Conservation (phyloP, 2,329 filamentous ascomycete genomes). For the Fonsecaea erecta region DNA sequence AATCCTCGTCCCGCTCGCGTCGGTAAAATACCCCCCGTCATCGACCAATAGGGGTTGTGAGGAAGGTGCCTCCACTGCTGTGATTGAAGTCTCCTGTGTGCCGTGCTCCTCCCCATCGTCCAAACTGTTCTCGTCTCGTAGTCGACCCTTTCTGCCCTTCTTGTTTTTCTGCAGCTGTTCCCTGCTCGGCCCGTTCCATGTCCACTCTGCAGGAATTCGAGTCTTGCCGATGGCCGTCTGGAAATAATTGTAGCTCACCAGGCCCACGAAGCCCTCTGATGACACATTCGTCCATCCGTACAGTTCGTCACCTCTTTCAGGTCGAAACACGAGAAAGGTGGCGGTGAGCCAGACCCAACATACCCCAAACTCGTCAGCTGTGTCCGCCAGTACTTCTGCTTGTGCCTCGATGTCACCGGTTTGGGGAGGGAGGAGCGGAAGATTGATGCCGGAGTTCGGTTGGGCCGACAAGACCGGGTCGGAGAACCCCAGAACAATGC, state of each 20-base stretch:
- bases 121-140: conserved; percentile 41
- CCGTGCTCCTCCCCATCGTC: conserved; percentile 56
- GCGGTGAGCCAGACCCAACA: conserved; percentile 87
- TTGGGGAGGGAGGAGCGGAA: conserved; percentile 44
- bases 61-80: background rate
- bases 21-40: conserved; percentile 74
- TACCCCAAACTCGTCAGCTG: conserved; percentile 79
- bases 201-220: conserved; percentile 77
- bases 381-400: conserved; percentile 48
- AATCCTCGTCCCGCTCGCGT: conserved; percentile 71
- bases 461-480: conserved; percentile 35
- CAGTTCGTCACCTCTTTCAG: conserved; percentile 72
- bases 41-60: conserved; percentile 41
- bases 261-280: conserved; percentile 84
- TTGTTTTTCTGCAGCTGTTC: conserved; percentile 39
- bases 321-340: conserved; percentile 82
- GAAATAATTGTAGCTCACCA: conserved; percentile 90
- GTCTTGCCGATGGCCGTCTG: conserved; percentile 82
- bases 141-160: conserved; percentile 39
- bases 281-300: conserved; percentile 74
- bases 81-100: conserved; percentile 36
- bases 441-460: conserved; percentile 45
- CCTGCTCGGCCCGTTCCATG: conserved; percentile 69
- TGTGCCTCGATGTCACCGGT: conserved; percentile 42
- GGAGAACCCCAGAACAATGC: conserved; percentile 47